A percentile compares a stretch with the other conserved stretches of the same genome.
phyloP scores from a whole-genome alignment of 2,329 filamentous ascomycete species.

The Diaporthe sp. region DNA sequence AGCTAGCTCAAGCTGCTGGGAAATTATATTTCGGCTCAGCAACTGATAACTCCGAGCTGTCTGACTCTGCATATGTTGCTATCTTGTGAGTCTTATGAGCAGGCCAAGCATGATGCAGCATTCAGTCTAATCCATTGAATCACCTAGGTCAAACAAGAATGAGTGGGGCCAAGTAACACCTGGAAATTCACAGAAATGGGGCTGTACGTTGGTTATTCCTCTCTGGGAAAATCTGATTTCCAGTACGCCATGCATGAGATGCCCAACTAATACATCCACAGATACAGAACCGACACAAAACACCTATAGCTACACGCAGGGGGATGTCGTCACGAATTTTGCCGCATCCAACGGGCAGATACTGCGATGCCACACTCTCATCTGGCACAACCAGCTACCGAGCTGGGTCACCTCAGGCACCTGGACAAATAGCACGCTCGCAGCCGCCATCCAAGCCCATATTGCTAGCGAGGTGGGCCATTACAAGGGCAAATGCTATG shows the following conservation, averaged over 20 bases:
- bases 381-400: slow-evolving; percentile 64
- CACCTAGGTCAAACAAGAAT: slow-evolving; percentile 52
- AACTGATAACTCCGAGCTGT: slow-evolving; percentile 67
- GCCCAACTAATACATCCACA: background rate
- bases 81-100: slow-evolving; percentile 51
- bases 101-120: background rate
- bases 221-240: background rate
- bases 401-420: slow-evolving; percentile 58
- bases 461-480: slow-evolving; percentile 67
- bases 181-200: slow-evolving; percentile 74
- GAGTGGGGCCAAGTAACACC: slow-evolving; percentile 75
- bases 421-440: slow-evolving; percentile 70
- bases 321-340: slow-evolving; percentile 63
- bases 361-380: slow-evolving; percentile 71
- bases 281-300: slow-evolving; percentile 65
- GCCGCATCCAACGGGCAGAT: slow-evolving; percentile 60
- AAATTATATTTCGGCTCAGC: slow-evolving; percentile 71
- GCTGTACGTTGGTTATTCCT: slow-evolving; percentile 43
- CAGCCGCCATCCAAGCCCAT: slow-evolving; percentile 64
- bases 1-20: slow-evolving; percentile 32
- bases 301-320: slow-evolving; percentile 67
- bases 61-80: slow-evolving; percentile 64
- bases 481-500: slow-evolving; percentile 69
- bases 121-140: background rate
- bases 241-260: background rate